phyloP scores from a whole-genome alignment of 495 filamentous ascomycete species.

The Podospora pseudocomata region DNA sequence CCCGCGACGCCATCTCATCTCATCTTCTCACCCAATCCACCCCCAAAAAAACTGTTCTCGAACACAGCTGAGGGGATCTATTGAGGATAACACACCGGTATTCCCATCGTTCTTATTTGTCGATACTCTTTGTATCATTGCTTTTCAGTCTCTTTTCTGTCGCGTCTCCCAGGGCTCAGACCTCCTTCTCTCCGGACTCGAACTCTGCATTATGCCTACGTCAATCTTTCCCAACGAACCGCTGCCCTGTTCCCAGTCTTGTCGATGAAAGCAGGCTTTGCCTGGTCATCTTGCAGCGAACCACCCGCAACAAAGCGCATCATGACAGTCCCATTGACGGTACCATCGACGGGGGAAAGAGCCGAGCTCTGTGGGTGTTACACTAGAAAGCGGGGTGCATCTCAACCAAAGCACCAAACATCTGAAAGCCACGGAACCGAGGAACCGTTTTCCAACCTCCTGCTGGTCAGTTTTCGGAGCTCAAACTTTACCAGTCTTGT shows the following conservation, averaged over 20 bases:
- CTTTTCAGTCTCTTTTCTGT: too few species aligned
- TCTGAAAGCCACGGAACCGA: constrained; percentile 11
- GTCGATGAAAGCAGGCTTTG: not conserved
- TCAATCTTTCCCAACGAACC: not conserved
- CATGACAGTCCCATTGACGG: not conserved
- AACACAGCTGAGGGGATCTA: not conserved
- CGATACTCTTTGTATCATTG: too few species aligned
- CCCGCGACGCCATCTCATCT: not conserved
- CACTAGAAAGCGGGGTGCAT: constrained; percentile 21
- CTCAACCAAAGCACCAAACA: constrained; percentile 1
- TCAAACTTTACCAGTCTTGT: constrained; percentile 1
- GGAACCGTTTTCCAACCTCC: constrained; percentile 2
- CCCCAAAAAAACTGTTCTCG: not conserved
- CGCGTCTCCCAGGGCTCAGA: too few species aligned
- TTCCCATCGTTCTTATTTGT: too few species aligned
- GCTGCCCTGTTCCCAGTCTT: too few species aligned
- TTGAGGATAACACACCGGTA: too few species aligned
- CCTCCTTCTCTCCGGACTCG: too few species aligned
- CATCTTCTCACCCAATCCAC: not conserved
- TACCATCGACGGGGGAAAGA: constrained; percentile 6
- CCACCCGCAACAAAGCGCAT: not conserved
- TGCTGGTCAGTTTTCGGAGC: not conserved
- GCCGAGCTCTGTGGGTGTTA: constrained; percentile 7
- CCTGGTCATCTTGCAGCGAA: not conserved
- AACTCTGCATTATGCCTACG: not conserved